Evolutionary conservation across 2,329 filamentous ascomycete species (phyloP), one percentile per base, ranked within the genome.

Genomic region (Diaporthe citriasiana): DNA sequence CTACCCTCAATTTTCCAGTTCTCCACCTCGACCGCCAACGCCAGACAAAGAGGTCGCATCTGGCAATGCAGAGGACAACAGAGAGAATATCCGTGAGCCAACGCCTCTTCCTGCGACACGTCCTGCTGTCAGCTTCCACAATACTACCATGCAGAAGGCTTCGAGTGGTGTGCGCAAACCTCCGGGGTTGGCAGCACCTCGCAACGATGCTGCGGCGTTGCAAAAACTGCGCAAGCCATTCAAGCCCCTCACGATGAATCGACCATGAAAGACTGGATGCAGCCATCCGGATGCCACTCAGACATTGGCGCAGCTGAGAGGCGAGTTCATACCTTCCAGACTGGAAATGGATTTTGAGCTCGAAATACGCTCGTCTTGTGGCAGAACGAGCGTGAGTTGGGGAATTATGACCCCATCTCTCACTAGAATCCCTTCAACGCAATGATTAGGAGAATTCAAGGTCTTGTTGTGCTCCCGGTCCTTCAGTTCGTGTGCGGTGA

Each of bases 1-100:
- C 10, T 93, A 94, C 77, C 80, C 85, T 0, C 88, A 86, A 75
- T 90, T 91, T 78, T 91, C 89, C 0, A 91, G 89, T 81, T 90
- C 89, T 25, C 89, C 90, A 5, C 80, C 83, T 3, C 79, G 80
- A n/a, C 79, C 80, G 75, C 77, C 74, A 70, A 78, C 73, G 65
- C 73, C 71, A 76, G 38, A 77, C 22, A 35, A 59, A 10, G 38
- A 73, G 40, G 12, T 77, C 76, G 6, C 73, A 80, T 15, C 75
- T 76, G 15, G 72, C 60, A 55, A 76, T 63, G 3, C 70, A 60
- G 69, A 71, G 35, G 75, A 80, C n/a, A 69, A 70, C 57, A 53
- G 57, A 55, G 51, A 71, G 6, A 79, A 82, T 9, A 73, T 78
- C 38, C 78, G 75, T 74, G 72, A 76, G 27, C 85, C 82, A 33